phyloP scores from a whole-genome alignment of 805 yeast species.

The Myxozyma sirexii region DNA sequence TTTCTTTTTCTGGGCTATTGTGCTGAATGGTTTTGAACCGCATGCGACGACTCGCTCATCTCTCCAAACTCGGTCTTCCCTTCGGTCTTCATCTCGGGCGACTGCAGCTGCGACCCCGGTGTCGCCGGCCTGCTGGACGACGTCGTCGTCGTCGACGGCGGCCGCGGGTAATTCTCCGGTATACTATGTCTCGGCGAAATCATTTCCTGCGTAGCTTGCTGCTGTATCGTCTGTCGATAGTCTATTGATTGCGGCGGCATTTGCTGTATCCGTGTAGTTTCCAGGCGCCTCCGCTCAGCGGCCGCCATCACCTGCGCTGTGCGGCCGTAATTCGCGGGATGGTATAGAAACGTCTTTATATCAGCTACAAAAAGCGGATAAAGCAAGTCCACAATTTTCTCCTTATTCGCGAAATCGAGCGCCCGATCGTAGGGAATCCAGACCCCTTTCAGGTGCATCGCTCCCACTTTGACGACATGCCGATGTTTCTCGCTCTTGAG shows the following conservation, averaged over 20 bases:
- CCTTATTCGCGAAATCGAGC: slow-evolving; percentile 75
- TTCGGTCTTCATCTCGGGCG: not conserved
- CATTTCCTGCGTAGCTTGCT: not conserved
- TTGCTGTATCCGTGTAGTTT: slow-evolving; percentile 12
- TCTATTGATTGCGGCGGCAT: slow-evolving; percentile 10
- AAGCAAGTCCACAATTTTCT: slow-evolving; percentile 68
- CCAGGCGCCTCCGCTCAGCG: slow-evolving; percentile 39
- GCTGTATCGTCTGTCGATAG: not conserved
- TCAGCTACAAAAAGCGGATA: slow-evolving; percentile 77
- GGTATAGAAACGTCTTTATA: slow-evolving; percentile 51
- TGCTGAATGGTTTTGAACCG: too few relatives aligned
- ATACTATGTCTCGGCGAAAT: not conserved
- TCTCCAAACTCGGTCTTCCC: not conserved
- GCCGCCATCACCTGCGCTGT: slow-evolving; percentile 43
- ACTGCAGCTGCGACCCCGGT: not conserved
- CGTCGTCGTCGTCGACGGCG: not conserved
- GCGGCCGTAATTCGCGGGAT: slow-evolving; percentile 41
- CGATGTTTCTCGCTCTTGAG: slow-evolving; percentile 75
- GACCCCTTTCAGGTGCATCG: slow-evolving; percentile 87
- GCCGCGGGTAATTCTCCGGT: not conserved
- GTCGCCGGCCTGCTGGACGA: not conserved
- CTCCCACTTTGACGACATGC: slow-evolving; percentile 82
- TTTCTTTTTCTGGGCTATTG: too few relatives aligned
- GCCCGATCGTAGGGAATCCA: slow-evolving; percentile 91
- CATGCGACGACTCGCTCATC: too few relatives aligned